phyloP scores from a whole-genome alignment of 805 yeast genomes.

The Zygosaccharomyces lentus region DNA sequence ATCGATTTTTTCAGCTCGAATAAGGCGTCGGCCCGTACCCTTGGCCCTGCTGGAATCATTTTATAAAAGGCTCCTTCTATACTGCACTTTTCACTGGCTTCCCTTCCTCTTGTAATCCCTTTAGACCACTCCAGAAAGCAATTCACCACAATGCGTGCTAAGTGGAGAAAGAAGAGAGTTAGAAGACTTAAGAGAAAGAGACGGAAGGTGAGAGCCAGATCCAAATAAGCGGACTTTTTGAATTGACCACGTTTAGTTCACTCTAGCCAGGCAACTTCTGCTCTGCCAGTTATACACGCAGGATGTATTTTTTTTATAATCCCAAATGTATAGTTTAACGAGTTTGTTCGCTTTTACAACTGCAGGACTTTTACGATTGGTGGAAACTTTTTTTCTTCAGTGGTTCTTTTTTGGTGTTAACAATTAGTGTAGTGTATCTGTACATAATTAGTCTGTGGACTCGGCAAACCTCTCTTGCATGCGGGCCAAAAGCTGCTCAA shows the following conservation, averaged over 20 bases:
- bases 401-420: neutral
- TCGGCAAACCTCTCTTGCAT: slow-evolving; percentile 93
- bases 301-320: slow-evolving; percentile 4
- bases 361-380: neutral
- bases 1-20: neutral
- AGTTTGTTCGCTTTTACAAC: slow-evolving; percentile 5
- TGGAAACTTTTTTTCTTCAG: neutral
- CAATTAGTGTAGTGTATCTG: slow-evolving; percentile 2
- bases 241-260: neutral
- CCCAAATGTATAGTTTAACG: slow-evolving; percentile 7
- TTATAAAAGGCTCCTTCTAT: slow-evolving; percentile 10
- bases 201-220: slow-evolving; percentile 99
- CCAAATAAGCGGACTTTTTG: slow-evolving; percentile 69
- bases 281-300: neutral
- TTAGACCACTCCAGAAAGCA: slow-evolving; percentile 14
- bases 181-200: slow-evolving; percentile 99
- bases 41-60: slow-evolving; percentile 1
- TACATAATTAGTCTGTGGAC: slow-evolving; percentile 67
- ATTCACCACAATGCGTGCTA: slow-evolving; percentile 70
- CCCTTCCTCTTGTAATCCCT: neutral
- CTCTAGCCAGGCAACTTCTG: slow-evolving; percentile 1
- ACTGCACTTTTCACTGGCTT: slow-evolving; percentile 5
- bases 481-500: slow-evolving; percentile 64
- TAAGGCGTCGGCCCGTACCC: neutral
- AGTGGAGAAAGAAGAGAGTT: slow-evolving; percentile 99